A percentile compares a stretch with the other conserved stretches of the same genome.
phyloP scores from a whole-genome alignment of 1,284 basidiomycete genomes.

The Tylopilus sp. region DNA sequence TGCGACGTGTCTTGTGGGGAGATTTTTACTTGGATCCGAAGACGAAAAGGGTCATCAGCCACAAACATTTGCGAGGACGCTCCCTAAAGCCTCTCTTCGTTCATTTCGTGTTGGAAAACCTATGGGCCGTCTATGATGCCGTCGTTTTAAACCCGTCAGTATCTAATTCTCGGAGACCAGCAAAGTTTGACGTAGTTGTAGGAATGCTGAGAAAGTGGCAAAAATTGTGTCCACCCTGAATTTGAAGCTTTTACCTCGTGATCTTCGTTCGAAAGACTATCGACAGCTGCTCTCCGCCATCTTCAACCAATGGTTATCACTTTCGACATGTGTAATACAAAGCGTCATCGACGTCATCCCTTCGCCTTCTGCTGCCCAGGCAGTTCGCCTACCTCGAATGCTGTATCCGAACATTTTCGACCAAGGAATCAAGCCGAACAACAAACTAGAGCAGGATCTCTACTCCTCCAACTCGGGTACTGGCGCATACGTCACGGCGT shows the following conservation, averaged over 20 bases:
- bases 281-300: constrained; percentile 82
- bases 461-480: constrained; percentile 68
- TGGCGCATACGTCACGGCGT: constrained; percentile 70
- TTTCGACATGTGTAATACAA: constrained; percentile 92
- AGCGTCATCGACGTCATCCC: constrained; percentile 91
- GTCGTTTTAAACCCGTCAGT: constrained; percentile 84
- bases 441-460: constrained; percentile 79
- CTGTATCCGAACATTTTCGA: constrained; percentile 79
- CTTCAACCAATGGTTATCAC: constrained; percentile 94
- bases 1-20: constrained; percentile 92
- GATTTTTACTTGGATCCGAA: constrained; percentile 98
- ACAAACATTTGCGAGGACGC: constrained; percentile 86
- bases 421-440: constrained; percentile 57
- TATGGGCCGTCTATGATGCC: constrained; percentile 96
- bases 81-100: constrained; percentile 96
- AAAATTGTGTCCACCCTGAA: constrained; percentile 87
- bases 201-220: constrained; percentile 82
- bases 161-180: neutral
- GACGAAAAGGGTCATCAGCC: constrained; percentile 87
- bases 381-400: constrained; percentile 86
- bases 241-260: constrained; percentile 84
- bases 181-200: constrained; percentile 53
- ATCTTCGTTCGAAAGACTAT: constrained; percentile 89
- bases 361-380: constrained; percentile 80
- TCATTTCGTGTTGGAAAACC: constrained; percentile 95